A percentile compares a stretch with the other conserved stretches of the same genome.
Evolutionary conservation across 2,329 filamentous ascomycete genomes (phyloP).

Genomic region (Metarhizium anisopliae): DNA sequence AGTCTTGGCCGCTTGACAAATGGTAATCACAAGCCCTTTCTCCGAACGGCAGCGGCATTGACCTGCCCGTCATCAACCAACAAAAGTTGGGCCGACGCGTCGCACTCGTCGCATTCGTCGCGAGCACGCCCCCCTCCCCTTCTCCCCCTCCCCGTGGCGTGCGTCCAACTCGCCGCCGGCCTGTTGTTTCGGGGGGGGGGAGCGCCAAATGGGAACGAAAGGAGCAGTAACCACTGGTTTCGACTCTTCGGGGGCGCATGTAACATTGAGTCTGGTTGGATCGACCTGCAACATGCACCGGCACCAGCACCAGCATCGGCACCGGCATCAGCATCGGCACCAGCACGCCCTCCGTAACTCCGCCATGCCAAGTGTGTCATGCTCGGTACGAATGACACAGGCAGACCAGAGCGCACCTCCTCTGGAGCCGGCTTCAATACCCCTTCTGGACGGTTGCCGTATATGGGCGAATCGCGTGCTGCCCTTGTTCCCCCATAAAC

Average conservation of each 20-base stretch:
- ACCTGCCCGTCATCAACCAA: too few species aligned
- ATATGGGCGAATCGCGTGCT: constrained; percentile 3
- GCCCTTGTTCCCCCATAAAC: background rate
- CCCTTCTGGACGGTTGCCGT: background rate
- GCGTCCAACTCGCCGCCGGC: too few species aligned
- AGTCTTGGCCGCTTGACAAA: too few species aligned
- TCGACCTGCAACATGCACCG: background rate
- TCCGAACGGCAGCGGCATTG: too few species aligned
- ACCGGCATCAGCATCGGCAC: background rate
- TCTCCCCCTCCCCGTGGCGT: too few species aligned
- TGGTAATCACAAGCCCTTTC: too few species aligned
- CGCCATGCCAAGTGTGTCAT: background rate
- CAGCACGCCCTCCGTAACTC: background rate
- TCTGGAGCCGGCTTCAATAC: background rate
- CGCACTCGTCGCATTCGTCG: too few species aligned
- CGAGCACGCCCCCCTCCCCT: background rate
- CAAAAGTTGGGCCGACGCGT: too few species aligned
- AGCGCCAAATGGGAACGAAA: too few species aligned
- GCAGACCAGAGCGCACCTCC: background rate
- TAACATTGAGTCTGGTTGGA: background rate
- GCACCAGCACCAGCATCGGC: too few species aligned
- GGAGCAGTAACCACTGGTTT: background rate
- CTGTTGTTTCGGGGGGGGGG: too few species aligned
- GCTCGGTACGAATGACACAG: background rate
- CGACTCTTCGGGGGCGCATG: background rate